Evolutionary conservation across 1,284 basidiomycete species (phyloP).

Genomic region (Rhodotorula glutinis): DNA sequence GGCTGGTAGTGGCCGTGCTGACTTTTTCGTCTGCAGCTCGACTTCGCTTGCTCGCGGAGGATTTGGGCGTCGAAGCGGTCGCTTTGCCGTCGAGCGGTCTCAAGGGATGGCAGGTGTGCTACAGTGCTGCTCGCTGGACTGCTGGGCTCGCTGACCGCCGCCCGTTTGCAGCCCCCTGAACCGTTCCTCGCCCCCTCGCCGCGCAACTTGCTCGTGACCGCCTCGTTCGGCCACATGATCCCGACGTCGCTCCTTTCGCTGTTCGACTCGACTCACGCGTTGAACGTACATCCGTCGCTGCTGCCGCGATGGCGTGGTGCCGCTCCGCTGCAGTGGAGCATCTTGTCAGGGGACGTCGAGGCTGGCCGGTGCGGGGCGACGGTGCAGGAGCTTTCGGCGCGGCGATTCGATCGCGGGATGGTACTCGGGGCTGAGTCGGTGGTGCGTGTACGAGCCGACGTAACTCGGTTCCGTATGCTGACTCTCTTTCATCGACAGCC

Average conservation of each 20-base stretch:
- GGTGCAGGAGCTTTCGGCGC: constrained; percentile 53
- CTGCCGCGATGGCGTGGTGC: constrained; percentile 86
- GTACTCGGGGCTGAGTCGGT: constrained; percentile 47
- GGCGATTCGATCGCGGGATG: constrained; percentile 50
- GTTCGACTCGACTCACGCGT: constrained; percentile 62
- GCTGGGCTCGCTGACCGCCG: no score
- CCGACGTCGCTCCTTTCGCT: constrained; percentile 62
- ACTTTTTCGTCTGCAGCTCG: constrained; percentile 23
- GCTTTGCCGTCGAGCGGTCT: constrained; percentile 24
- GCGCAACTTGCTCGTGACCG: constrained; percentile 67
- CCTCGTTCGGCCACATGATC: constrained; percentile 88
- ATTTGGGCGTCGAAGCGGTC: constrained; percentile 21
- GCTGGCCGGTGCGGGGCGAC: constrained; percentile 58
- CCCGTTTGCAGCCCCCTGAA: no score
- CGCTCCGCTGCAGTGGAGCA: constrained; percentile 83
- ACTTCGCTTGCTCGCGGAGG: constrained; percentile 33
- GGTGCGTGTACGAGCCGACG: constrained; percentile 43
- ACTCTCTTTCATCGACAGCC: constrained; percentile 43
- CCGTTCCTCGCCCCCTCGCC: not conserved
- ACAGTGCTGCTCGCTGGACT: no score
- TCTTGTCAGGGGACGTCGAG: constrained; percentile 54
- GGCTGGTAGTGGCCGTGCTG: not conserved
- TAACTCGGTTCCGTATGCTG: no score
- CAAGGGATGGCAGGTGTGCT: constrained; percentile 29
- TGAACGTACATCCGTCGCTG: constrained; percentile 90